Evolutionary conservation across 495 filamentous ascomycete species (phyloP), one percentile per base, ranked within the genome.

Genomic region (Penicillium lividum): DNA sequence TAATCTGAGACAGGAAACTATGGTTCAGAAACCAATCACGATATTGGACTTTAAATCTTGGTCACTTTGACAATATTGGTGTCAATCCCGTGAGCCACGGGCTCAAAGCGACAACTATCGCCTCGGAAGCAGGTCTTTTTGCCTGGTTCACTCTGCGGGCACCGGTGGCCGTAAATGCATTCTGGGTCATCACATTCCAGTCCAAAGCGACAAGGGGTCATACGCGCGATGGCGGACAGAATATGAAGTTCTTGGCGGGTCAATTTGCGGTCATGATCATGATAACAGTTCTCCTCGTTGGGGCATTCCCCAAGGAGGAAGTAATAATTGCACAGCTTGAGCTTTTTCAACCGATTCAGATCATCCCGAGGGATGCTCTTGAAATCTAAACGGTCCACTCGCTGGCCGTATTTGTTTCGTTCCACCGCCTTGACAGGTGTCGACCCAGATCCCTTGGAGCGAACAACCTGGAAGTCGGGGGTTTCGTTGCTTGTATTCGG

Each of bases 281-380:
- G 91, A 44, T 82, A 83, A 71, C 92, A 96, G 11, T 83, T 80
- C 27, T 86, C 65, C 34, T 70, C 81, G 54, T 85, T 86, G 34
- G 84, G 80, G 65, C 92, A 95, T 45, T 87, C 87, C 2, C 85
- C 83, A 30, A 90, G 83, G 29, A 96, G 77, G 69, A 86, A 93
- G 69, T 92, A 84, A 60, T 91, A 89, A 68, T 94, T 94, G 82
- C 92, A 96, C 27, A 93, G 74, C 66, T 95, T 94, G 63, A 90
- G 74, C 63, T 81, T 84, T 67, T 86, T 86, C 58, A 88, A 63
- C 27, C 82, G 78, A 57, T 81, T 79, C 50, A 87, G 71, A 36
- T 87, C 84, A 29, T 84, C 78, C 40, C 80, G 78, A 62, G 84
- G 79, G 57, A 85, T 84, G 33, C 71, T 75, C 57, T 77, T 77